phyloP scores from a whole-genome alignment of 306 rosid species.

The Astragalus glycyphyllos region DNA sequence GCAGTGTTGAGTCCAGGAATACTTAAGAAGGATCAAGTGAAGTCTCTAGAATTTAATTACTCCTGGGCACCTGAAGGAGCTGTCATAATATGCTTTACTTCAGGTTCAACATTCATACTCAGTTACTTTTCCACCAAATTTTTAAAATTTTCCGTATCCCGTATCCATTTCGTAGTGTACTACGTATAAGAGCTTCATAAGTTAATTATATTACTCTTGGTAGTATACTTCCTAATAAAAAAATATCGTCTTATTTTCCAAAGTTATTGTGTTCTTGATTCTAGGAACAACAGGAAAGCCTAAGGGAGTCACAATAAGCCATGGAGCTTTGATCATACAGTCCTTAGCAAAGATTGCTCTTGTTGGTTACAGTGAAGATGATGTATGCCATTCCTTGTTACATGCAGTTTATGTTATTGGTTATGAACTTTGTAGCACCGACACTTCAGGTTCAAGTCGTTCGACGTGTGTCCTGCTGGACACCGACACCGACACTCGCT shows the following conservation, averaged over 20 bases:
- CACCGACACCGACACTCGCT: too few relatives aligned
- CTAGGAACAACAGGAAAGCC: slow-evolving; percentile 93
- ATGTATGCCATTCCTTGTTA: slow-evolving; percentile 61
- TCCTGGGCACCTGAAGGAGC: slow-evolving; percentile 71
- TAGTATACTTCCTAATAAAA: neutral
- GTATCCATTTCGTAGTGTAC: too few relatives aligned
- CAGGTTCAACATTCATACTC: slow-evolving; percentile 62
- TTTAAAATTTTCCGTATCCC: too few relatives aligned
- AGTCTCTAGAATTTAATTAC: slow-evolving; percentile 50
- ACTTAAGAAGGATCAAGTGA: slow-evolving; percentile 52
- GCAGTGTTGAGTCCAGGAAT: slow-evolving; percentile 62
- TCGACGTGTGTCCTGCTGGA: too few relatives aligned
- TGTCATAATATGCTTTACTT: slow-evolving; percentile 84
- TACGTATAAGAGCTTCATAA: too few relatives aligned
- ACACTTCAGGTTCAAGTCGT: too few relatives aligned
- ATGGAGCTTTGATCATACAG: slow-evolving; percentile 76
- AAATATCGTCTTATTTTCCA: slow-evolving; percentile 6
- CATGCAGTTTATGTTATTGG: slow-evolving; percentile 23
- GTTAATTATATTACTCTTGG: neutral
- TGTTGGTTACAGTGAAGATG: slow-evolving; percentile 81
- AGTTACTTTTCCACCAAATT: slow-evolving; percentile 2
- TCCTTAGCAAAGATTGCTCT: slow-evolving; percentile 79
- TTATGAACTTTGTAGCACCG: neutral
- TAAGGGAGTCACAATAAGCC: slow-evolving; percentile 82
- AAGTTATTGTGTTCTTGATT: slow-evolving; percentile 32